phyloP scores from a whole-genome alignment of 2,329 filamentous ascomycete species.

The Byssothecium circinans region DNA sequence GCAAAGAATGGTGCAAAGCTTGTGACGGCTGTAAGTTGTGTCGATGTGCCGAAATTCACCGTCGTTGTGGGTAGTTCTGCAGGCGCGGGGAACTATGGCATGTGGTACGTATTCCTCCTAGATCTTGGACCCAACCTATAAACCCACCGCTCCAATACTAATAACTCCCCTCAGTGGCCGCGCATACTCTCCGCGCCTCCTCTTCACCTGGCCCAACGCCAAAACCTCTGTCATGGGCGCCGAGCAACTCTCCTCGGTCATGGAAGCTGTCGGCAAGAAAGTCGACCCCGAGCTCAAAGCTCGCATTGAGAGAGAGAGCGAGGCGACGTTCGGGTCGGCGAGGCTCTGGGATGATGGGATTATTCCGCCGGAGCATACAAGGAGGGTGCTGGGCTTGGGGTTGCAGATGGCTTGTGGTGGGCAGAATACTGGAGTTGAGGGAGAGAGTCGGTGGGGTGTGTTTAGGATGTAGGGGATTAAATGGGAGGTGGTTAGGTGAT shows the following conservation, averaged over 20 bases:
- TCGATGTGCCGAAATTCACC: constrained; percentile 94
- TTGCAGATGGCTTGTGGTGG: constrained; percentile 50
- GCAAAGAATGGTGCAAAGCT: constrained; percentile 98
- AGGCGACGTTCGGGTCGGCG: constrained; percentile 84
- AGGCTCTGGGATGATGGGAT: constrained; percentile 75
- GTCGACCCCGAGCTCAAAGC: constrained; percentile 78
- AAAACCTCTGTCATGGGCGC: constrained; percentile 94
- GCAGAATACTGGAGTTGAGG: constrained; percentile 34
- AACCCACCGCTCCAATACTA: too few relatives aligned
- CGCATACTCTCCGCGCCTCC: constrained; percentile 85
- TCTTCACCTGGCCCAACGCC: constrained; percentile 99
- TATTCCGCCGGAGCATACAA: constrained; percentile 53
- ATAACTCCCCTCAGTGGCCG: constrained; percentile 61
- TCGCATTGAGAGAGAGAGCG: constrained; percentile 86
- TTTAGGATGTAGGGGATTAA: constrained; percentile 42
- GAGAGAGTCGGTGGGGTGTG: constrained; percentile 43
- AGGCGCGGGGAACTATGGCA: constrained; percentile 95
- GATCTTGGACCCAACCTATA: too few relatives aligned
- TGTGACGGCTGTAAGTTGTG: constrained; percentile 91
- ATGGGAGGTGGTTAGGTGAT: too few relatives aligned
- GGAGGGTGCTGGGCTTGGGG: constrained; percentile 52
- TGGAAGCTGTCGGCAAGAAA: constrained; percentile 88
- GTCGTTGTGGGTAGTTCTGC: constrained; percentile 93
- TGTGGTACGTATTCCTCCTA: constrained; percentile 65
- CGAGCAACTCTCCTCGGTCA: constrained; percentile 87